Base-by-base conservation (phyloP, 2,329 filamentous ascomycete species). In the Fusarium anguioides region DNA sequence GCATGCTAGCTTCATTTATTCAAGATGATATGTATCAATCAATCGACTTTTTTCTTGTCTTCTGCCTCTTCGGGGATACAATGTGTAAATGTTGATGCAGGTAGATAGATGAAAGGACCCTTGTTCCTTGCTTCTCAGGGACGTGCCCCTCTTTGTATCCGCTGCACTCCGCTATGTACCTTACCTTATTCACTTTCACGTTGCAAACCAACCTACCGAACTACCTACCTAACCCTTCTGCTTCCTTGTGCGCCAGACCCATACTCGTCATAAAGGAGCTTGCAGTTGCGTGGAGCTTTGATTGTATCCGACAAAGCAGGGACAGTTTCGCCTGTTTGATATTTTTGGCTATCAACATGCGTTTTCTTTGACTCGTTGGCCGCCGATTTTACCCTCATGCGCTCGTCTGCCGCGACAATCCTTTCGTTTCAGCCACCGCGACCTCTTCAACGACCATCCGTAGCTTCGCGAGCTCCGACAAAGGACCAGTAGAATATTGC, bases 331-430 rank as follows among this genome's bases (percentile, higher is more conserved):
- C 37, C n/a, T 53, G 39, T 51, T 29, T 29, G 27, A 5, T 8
- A 26, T 53, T 58, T 57, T 55, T 51, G 50, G 37, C 35, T 15
- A 56, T 40, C 63, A 64, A 44, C 49, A 77, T 77, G 75, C 68
- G 59, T 66, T 59, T 70, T 35, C 60, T 66, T 59, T 77, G 74
- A 76, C 70, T 73, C 36, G 42, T 57, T 56, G 55, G 46, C 58
- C 66, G 64, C 59, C 63, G 61, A 50, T 48, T 65, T 61, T 66
- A 74, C 63, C 64, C 66, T 70, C 64, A 69, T 56, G 69, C 70
- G 51, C 68, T 60, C 57, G 39, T 71, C 35, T 33, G 12, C 35
- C 41, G 39, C 37, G 23, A 40, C 37, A 53, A 23, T 41, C 37
- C 41, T 35, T 26, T 21, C 64, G 56, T 64, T 39, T 20, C 35